Conservation (phyloP, 345 rosid species). For the Alliaria petiolata region DNA sequence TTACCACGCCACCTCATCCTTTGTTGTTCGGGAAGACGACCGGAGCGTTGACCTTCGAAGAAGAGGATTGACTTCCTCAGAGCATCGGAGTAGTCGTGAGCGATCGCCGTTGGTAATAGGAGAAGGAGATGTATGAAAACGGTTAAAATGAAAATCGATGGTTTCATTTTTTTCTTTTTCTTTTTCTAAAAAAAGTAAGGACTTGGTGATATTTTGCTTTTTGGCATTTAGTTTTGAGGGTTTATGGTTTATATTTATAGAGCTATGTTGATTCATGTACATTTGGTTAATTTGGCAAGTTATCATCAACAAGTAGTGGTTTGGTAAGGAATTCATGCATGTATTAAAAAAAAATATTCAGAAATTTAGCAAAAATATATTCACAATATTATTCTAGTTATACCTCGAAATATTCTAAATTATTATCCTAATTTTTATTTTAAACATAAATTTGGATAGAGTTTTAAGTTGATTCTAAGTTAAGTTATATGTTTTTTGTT, state of each 20-base stretch:
- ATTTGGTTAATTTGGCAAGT: slow-evolving; percentile 10
- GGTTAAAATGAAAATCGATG: neutral
- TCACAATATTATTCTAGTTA: neutral
- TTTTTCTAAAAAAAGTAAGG: neutral
- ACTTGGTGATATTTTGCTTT: neutral
- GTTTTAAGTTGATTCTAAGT: neutral
- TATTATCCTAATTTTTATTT: neutral
- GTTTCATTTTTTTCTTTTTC: neutral
- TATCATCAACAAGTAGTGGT: neutral
- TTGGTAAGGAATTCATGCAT: slow-evolving; percentile 5
- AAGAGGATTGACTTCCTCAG: slow-evolving; percentile 78
- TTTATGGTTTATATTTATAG: slow-evolving; percentile 6
- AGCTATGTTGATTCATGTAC: neutral
- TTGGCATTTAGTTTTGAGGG: neutral
- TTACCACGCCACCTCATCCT: slow-evolving; percentile 61
- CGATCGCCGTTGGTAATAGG: slow-evolving; percentile 4
- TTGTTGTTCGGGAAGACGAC: slow-evolving; percentile 63
- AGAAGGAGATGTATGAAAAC: neutral
- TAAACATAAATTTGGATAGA: neutral
- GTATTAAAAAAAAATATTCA: neutral
- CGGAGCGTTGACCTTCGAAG: slow-evolving; percentile 95
- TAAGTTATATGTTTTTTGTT: neutral
- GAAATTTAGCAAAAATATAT: neutral
- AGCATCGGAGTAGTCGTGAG: slow-evolving; percentile 72
- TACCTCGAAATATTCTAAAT: neutral